Evolutionary conservation across 805 yeast species (phyloP).

Genomic region (Lipomyces spencermartinsiae): DNA sequence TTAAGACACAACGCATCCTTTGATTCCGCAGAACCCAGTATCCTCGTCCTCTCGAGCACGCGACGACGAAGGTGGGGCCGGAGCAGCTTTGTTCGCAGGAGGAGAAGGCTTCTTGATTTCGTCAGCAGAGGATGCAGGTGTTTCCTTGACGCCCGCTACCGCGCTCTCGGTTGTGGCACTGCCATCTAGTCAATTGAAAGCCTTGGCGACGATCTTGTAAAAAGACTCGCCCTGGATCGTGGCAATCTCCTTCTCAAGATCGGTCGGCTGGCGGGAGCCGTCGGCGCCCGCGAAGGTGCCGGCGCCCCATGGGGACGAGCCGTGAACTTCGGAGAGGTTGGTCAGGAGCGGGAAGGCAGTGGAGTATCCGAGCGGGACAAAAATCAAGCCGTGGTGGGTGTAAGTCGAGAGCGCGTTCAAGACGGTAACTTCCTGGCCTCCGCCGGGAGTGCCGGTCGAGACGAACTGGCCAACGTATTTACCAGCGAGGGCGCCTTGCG

Average conservation of each 20-base stretch:
- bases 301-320: slow-evolving; percentile 88
- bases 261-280: slow-evolving; percentile 73
- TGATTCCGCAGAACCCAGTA: slow-evolving; percentile 29
- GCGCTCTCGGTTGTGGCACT: slow-evolving; percentile 18
- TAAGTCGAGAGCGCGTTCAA: slow-evolving; percentile 67
- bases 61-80: slow-evolving; percentile 23
- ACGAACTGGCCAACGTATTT: slow-evolving; percentile 77
- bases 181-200: slow-evolving; percentile 28
- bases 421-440: slow-evolving; percentile 80
- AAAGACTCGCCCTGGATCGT: slow-evolving; percentile 71
- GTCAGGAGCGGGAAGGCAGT: slow-evolving; percentile 60
- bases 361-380: slow-evolving; percentile 78
- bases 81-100: slow-evolving; percentile 7
- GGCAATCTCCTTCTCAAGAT: slow-evolving; percentile 68
- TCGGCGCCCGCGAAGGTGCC: slow-evolving; percentile 78
- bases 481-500: slow-evolving; percentile 70
- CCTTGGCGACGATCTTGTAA: slow-evolving; percentile 51
- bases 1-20: slow-evolving; percentile 23
- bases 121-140: neutral
- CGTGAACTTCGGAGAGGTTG: slow-evolving; percentile 70
- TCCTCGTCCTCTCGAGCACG: slow-evolving; percentile 18
- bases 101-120: slow-evolving; percentile 2
- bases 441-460: slow-evolving; percentile 77
- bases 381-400: slow-evolving; percentile 82
- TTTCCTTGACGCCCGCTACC: slow-evolving; percentile 12